Percentiles rank a stretch among this genome's conserved stretches.
phyloP scores from a whole-genome alignment of 352 stramenopile species.

The Pythium insidiosum region DNA sequence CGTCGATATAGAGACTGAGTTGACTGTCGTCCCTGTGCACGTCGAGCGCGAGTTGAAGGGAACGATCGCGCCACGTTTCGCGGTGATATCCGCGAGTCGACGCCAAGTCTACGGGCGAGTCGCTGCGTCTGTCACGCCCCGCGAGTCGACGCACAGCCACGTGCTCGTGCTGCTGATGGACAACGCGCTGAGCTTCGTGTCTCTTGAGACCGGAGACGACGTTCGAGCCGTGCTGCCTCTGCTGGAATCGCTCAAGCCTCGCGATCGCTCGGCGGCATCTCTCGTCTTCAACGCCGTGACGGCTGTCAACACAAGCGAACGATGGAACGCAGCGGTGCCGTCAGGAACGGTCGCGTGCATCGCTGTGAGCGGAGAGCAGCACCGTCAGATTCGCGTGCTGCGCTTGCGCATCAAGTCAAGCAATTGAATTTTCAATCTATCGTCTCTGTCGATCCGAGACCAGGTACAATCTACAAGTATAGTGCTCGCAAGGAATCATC shows the following conservation, averaged over 20 bases:
- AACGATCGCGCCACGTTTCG: constrained; percentile 25
- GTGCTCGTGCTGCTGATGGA: constrained; percentile 12
- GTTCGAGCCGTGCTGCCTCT: neutral
- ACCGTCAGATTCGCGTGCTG: constrained; percentile 6
- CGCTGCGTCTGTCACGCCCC: neutral
- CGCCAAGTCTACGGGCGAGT: neutral
- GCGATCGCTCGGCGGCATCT: too few relatives aligned
- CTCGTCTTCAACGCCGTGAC: constrained; percentile 6
- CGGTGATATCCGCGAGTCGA: constrained; percentile 6
- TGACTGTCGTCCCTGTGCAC: constrained; percentile 12
- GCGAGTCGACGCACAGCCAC: neutral
- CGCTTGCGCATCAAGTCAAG: too few relatives aligned
- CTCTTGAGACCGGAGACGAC: constrained; percentile 3
- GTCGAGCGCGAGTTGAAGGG: constrained; percentile 20
- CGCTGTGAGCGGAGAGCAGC: constrained; percentile 7
- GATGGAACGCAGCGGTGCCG: too few relatives aligned
- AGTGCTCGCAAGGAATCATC: too few relatives aligned
- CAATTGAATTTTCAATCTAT: too few relatives aligned
- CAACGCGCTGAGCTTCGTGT: constrained; percentile 8
- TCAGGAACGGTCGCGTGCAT: neutral
- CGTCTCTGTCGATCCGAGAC: too few relatives aligned
- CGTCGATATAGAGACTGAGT: constrained; percentile 9
- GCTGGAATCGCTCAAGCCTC: too few relatives aligned
- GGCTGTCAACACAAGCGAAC: neutral
- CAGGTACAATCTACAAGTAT: too few relatives aligned